Percentiles rank a stretch among this genome's conserved stretches.
Conservation (phyloP, 2,329 filamentous ascomycete species). For the Hypoxylon sp. region DNA sequence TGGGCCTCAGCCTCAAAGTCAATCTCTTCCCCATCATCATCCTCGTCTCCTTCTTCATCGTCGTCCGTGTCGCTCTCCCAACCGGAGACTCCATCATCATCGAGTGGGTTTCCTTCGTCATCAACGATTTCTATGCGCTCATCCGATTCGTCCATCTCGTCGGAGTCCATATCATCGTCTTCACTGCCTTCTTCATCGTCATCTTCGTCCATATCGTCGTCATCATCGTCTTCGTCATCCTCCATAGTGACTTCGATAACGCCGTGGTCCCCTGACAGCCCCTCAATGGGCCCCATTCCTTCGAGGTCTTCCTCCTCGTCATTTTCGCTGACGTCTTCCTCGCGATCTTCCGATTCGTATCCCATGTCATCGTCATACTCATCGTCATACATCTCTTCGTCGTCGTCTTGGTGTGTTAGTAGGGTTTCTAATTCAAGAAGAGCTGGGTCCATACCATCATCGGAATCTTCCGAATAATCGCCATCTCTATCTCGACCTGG, state of each 20-base stretch:
- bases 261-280: slow-evolving; percentile 67
- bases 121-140: slow-evolving; percentile 68
- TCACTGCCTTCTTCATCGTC: slow-evolving; percentile 70
- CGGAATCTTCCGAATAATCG: slow-evolving; percentile 79
- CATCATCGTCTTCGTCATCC: slow-evolving; percentile 69
- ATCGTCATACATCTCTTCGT: slow-evolving; percentile 93
- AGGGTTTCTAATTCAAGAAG: not conserved
- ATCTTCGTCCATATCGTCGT: slow-evolving; percentile 67
- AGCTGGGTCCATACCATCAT: slow-evolving; percentile 60
- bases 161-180: slow-evolving; percentile 68
- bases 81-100: slow-evolving; percentile 66
- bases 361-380: slow-evolving; percentile 94
- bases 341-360: slow-evolving; percentile 79
- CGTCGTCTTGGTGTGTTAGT: slow-evolving; percentile 62
- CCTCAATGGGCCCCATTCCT: slow-evolving; percentile 87
- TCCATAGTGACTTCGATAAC: slow-evolving; percentile 83
- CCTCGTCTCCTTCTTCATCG: slow-evolving; percentile 64
- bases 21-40: slow-evolving; percentile 61
- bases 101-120: slow-evolving; percentile 66
- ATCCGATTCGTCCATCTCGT: slow-evolving; percentile 64
- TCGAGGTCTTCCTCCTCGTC: slow-evolving; percentile 78
- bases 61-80: slow-evolving; percentile 69
- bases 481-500: slow-evolving; percentile 73
- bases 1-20: slow-evolving; percentile 65
- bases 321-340: slow-evolving; percentile 89